phyloP scores from a whole-genome alignment of 441 rosid genomes.

The Pelargonium australe region DNA sequence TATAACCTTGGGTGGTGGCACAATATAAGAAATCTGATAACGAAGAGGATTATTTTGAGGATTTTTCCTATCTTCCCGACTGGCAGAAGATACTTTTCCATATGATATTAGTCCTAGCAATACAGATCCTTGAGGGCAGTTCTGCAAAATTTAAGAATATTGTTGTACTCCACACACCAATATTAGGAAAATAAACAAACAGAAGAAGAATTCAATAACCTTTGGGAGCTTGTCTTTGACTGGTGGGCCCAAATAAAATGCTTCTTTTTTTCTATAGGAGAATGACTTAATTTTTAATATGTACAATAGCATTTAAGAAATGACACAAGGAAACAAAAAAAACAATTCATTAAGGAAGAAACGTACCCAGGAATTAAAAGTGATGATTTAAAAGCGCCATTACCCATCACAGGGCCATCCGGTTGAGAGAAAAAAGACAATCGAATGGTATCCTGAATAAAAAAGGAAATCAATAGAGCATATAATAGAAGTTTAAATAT shows the following conservation, averaged over 20 bases:
- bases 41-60: conserved; percentile 64
- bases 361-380: conserved; percentile 80
- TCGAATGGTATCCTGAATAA: conserved; percentile 52
- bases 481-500: background rate
- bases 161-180: conserved; percentile 3
- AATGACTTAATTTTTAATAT: conserved; percentile 20
- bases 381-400: conserved; percentile 77
- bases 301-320: conserved; percentile 9
- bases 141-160: conserved; percentile 40
- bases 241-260: conserved; percentile 81
- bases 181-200: background rate
- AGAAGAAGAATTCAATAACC: conserved; percentile 33
- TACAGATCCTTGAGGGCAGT: conserved; percentile 73
- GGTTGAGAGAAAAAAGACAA: conserved; percentile 86
- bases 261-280: conserved; percentile 64
- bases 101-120: conserved; percentile 73
- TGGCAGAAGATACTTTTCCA: conserved; percentile 54
- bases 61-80: conserved; percentile 42
- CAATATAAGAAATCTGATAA: conserved; percentile 58
- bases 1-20: conserved; percentile 87
- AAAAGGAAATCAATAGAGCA: conserved; percentile 13
- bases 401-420: conserved; percentile 88
- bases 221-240: conserved; percentile 85
- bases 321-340: conserved; percentile 13
- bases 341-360: conserved; percentile 16